Evolutionary conservation across 2,329 filamentous ascomycete species (phyloP), one percentile per base, ranked within the genome.

Genomic region (Neoarthrinium moseri): DNA sequence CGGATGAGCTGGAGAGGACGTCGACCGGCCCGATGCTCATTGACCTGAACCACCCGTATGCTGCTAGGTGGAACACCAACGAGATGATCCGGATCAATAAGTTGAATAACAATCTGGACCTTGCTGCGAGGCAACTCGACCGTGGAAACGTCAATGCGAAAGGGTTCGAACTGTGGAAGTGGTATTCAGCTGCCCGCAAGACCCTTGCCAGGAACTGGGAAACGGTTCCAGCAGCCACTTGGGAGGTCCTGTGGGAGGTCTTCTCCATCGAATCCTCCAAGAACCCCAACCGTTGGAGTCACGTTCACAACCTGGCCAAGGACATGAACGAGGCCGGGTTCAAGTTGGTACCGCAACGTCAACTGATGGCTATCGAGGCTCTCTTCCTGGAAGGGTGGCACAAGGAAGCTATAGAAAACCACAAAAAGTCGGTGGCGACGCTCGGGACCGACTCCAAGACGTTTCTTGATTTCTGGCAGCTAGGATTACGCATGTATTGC

Each of bases 291-390:
- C 78, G 82, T 23, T 74, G 86, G 60, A 66, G 74, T 5, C 84
- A 86, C 57, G 65, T 89, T 23, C 78, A 78, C 48, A 67, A 72
- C 24, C 71, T 92, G 3, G 74, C 80, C 5, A 75, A 82, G 55
- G 87, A 91, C 58, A 85, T 89, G 73, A 71, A 74, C 45, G 73
- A 76, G 5, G 76, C 78, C 15, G 81, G 79, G 6, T 70, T 80
- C 39, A 53, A 70, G 1, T 66, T 91, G 43, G 72, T 66, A 11
- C 72, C 75, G 4, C 62, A 71, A 3, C 84, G 88, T 56, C 80
- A 82, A 52, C 67, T 91, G 15, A 67, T 85, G 22, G 83, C 83
- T 24, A 81, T 91, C 24, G 83, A 89, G 58, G 81, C 85, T 46
- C 70, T 87, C 32, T 84, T 87, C 52, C 70, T 83, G 5, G 75